Evolutionary conservation across 768 basidiomycete genomes (phyloP).

Genomic region (Panaeolus cyanescens): DNA sequence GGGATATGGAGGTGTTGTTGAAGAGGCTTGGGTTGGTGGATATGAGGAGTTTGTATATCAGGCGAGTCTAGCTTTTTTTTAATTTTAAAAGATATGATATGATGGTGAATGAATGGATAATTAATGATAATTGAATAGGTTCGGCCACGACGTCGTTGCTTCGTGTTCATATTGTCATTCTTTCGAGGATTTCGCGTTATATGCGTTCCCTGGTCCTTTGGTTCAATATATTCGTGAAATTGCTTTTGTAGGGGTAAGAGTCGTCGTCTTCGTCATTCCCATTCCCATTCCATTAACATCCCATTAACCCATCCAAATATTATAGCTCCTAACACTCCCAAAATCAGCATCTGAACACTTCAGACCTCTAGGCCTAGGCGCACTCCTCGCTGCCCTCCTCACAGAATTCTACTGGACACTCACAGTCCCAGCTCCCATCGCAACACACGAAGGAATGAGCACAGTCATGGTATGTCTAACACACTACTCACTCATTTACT

Average conservation of each 20-base stretch:
- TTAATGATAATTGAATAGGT: conserved; percentile 38
- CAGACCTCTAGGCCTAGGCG: conserved; percentile 42
- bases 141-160: conserved; percentile 66
- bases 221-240: conserved; percentile 63
- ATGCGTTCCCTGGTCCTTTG: conserved; percentile 53
- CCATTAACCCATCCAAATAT: too few species aligned
- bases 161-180: conserved; percentile 69
- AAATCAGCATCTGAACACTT: conserved; percentile 35
- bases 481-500: background rate
- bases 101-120: background rate
- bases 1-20: conserved; percentile 52
- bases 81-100: background rate
- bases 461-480: background rate
- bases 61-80: conserved; percentile 37
- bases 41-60: conserved; percentile 56
- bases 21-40: conserved; percentile 59
- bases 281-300: background rate
- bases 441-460: conserved; percentile 30
- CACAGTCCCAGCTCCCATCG: conserved; percentile 49
- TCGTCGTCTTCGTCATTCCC: background rate
- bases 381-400: conserved; percentile 48
- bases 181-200: conserved; percentile 59
- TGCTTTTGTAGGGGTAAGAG: conserved; percentile 50
- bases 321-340: conserved; percentile 25
- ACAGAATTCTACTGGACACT: conserved; percentile 56